Base-by-base conservation (phyloP, 176 grass and related monocot species). In the Lolium perenne region DNA sequence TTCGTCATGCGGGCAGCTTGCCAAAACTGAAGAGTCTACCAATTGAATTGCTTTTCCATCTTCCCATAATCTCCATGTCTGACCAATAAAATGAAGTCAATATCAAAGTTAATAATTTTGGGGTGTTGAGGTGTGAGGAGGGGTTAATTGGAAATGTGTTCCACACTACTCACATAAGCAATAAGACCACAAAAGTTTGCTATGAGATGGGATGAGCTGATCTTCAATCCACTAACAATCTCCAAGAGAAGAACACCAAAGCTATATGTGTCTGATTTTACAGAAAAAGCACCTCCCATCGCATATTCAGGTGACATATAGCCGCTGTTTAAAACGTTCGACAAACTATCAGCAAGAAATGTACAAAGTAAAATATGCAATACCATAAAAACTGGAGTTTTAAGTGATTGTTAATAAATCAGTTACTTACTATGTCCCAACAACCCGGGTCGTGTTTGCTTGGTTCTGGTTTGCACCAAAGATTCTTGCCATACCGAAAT, bases 381-480 rank as follows among this genome's bases (percentile, higher is more conserved):
- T 4, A 68, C 68, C 68, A 71, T 46, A 21, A 71, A 21, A 17
- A 61, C 4, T 20, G 18, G 17, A 71, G 20, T 45, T 1, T 12
- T 10, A 43, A 45, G 10, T 5, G 18, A 2, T 6, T 71, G 18
- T 71, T 40, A 12, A 0, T 46, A 12, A 4, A 41, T 6, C 4
- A 45, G 7, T 22, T 25, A 74, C 43, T 74, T 49, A 74, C 71
- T 49, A 74, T 74, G 71, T 74, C n/a, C 45, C 71, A 49, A 74
- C 21, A 14, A 74, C 45, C 5, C 45, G 11, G 5, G 0, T 74
- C 8, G 71, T 74, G 45, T 49, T 74, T 74, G n/a, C 71, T 25
- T 74, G 43, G n/a, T 49, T 23, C 13, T 74, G 71, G 6, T 74
- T 16, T 15, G n/a, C 46, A 49, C 10, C 11, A 4, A 49, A 49